Conservation (phyloP, 1,284 basidiomycete genomes). For the Takashimella koratensis region DNA sequence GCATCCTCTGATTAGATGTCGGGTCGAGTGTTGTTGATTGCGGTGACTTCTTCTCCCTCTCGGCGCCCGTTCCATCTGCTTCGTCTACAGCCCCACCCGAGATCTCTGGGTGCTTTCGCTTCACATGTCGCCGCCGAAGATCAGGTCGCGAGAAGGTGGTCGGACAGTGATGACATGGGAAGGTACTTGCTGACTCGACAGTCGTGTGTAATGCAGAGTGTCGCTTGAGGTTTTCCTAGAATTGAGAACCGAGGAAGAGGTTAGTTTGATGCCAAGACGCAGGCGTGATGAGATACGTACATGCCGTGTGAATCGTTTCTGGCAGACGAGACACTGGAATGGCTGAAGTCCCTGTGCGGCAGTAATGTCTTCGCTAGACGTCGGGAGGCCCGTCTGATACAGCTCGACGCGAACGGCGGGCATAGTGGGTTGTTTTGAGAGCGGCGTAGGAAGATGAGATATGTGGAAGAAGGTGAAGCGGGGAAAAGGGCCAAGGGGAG, state of each 20-base stretch:
- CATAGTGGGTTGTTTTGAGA: background rate
- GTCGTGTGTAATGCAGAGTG: conserved; percentile 19
- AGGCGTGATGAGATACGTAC: conserved; percentile 9
- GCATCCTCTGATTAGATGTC: too few relatives aligned
- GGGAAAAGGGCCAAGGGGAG: background rate
- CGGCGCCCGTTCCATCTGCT: too few relatives aligned
- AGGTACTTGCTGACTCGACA: conserved; percentile 1
- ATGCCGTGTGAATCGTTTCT: conserved; percentile 28
- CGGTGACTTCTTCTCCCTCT: too few relatives aligned
- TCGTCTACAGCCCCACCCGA: too few relatives aligned
- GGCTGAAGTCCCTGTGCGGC: conserved; percentile 15
- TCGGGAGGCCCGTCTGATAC: background rate
- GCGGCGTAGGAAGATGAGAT: background rate
- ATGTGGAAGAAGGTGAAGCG: background rate
- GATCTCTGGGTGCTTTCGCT: conserved; percentile 28
- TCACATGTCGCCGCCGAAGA: conserved; percentile 23
- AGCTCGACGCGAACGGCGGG: background rate
- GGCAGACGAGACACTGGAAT: conserved; percentile 26
- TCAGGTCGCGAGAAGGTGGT: conserved; percentile 23
- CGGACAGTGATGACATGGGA: conserved; percentile 19
- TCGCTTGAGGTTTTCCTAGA: conserved; percentile 30
- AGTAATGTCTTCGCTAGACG: background rate
- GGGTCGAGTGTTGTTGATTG: too few relatives aligned
- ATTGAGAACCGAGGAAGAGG: background rate
- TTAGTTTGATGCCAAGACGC: background rate